Percentiles rank a stretch among this genome's conserved stretches.
Conservation (phyloP, 768 basidiomycete genomes). For the Suillus hirtellus region DNA sequence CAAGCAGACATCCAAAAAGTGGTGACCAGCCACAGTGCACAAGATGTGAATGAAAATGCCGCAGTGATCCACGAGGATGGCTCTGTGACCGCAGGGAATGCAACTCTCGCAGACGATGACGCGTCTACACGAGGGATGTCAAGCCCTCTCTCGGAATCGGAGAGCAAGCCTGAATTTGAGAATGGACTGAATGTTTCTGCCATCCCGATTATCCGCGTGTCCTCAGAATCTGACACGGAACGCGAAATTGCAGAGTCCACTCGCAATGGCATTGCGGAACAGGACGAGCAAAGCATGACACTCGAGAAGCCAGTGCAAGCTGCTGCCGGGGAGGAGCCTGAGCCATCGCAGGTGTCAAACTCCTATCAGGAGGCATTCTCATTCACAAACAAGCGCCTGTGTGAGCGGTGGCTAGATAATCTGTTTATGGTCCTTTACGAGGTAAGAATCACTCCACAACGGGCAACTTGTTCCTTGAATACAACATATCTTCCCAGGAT, state of each 20-base stretch:
- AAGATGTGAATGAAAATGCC: conserved; percentile 27
- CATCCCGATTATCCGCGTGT: conserved; percentile 79
- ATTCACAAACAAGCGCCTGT: conserved; percentile 94
- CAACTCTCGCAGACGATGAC: conserved; percentile 54
- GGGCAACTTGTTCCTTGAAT: neutral
- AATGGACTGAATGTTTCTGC: conserved; percentile 13
- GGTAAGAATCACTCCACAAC: conserved; percentile 43
- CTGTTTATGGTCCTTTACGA: conserved; percentile 98
- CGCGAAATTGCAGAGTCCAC: conserved; percentile 33
- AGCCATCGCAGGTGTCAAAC: conserved; percentile 24
- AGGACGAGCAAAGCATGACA: conserved; percentile 27
- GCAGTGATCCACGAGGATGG: conserved; percentile 68
- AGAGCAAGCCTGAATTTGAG: conserved; percentile 13
- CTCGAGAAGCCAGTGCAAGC: conserved; percentile 47
- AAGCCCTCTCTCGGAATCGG: conserved; percentile 38
- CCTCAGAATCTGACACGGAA: conserved; percentile 65
- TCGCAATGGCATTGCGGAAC: conserved; percentile 31
- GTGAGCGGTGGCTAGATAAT: conserved; percentile 97
- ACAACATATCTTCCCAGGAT: conserved; percentile 55
- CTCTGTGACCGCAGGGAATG: conserved; percentile 37
- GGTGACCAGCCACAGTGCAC: conserved; percentile 25
- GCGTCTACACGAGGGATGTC: conserved; percentile 68
- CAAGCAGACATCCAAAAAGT: conserved; percentile 59
- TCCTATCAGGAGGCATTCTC: conserved; percentile 67
- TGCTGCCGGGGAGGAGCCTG: conserved; percentile 35